These are phyloP conservation scores for Neoconidiobolus thromboides DNA, from an alignment of 371 early-diverging fungal species.

Conservation along the genomic window DNA sequence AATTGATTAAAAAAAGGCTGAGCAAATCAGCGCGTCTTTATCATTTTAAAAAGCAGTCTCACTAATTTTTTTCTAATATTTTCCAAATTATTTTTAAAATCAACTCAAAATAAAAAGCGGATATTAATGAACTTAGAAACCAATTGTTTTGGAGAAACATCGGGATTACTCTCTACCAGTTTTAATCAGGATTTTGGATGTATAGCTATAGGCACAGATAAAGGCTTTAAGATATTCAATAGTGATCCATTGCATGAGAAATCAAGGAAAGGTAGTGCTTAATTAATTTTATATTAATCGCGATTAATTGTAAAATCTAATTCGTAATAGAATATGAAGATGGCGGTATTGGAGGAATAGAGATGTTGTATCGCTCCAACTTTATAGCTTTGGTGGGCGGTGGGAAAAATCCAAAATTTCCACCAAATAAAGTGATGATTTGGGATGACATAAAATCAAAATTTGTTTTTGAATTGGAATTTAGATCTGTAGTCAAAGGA, in stretches of 20 bases:
- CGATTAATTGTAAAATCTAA: background rate
- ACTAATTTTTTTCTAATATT: too few relatives aligned
- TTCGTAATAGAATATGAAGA: slow-evolving; percentile 25
- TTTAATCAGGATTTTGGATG: slow-evolving; percentile 74
- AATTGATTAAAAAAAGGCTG: too few relatives aligned
- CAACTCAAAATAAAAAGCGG: too few relatives aligned
- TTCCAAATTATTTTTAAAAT: too few relatives aligned
- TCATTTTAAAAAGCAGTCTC: too few relatives aligned
- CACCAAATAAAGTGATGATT: slow-evolving; percentile 80
- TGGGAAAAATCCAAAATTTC: slow-evolving; percentile 67
- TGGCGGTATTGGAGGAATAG: slow-evolving; percentile 75
- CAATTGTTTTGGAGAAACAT: too few relatives aligned
- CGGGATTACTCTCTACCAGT: slow-evolving; percentile 8
- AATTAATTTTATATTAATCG: background rate
- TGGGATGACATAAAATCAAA: slow-evolving; percentile 63
- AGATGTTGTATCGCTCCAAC: slow-evolving; percentile 88
- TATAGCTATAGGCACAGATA: slow-evolving; percentile 77
- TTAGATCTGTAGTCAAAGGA: slow-evolving; percentile 57
- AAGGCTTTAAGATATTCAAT: slow-evolving; percentile 83
- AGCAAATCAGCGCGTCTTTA: too few relatives aligned
- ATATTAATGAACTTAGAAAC: too few relatives aligned
- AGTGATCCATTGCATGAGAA: slow-evolving; percentile 77
- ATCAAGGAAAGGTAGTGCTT: slow-evolving; percentile 45
- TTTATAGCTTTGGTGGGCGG: slow-evolving; percentile 92
- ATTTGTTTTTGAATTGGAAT: slow-evolving; percentile 59